Percentiles rank a stretch among this genome's conserved stretches.
Evolutionary conservation across 129 eudicot species (phyloP).

Genomic region (Scalesia atractyloides): DNA sequence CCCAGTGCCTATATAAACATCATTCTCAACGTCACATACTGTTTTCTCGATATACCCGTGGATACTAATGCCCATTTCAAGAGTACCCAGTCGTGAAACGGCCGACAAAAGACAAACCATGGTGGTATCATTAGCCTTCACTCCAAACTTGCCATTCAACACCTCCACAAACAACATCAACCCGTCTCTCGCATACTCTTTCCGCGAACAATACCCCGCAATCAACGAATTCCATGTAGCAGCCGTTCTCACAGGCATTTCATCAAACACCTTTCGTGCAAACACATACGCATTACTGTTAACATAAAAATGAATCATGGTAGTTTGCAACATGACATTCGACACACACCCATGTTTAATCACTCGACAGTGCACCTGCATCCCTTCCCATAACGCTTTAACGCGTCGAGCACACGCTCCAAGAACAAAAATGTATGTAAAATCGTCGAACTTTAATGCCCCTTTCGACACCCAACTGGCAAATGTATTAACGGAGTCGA

Average conservation of each 20-base stretch:
- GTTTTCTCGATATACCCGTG: slow-evolving; percentile 49
- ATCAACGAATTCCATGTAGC: slow-evolving; percentile 60
- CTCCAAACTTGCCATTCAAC: slow-evolving; percentile 30
- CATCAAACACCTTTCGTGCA: slow-evolving; percentile 56
- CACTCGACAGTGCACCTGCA: slow-evolving; percentile 40
- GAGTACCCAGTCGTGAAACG: slow-evolving; percentile 36
- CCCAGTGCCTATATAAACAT: slow-evolving; percentile 55
- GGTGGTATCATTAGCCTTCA: slow-evolving; percentile 39
- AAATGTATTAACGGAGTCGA: slow-evolving; percentile 39
- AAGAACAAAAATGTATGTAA: slow-evolving; percentile 47
- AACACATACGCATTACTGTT: slow-evolving; percentile 20
- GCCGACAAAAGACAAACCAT: slow-evolving; percentile 58
- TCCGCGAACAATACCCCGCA: slow-evolving; percentile 45
- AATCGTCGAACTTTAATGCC: slow-evolving; percentile 33
- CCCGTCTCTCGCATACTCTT: slow-evolving; percentile 27
- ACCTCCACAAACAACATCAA: slow-evolving; percentile 38
- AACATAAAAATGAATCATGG: slow-evolving; percentile 51
- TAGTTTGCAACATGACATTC: slow-evolving; percentile 44
- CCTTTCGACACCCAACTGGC: slow-evolving; percentile 36
- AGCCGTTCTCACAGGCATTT: slow-evolving; percentile 42
- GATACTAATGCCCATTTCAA: slow-evolving; percentile 40
- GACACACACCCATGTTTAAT: slow-evolving; percentile 41
- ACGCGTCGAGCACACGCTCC: slow-evolving; percentile 58
- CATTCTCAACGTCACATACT: slow-evolving; percentile 29
- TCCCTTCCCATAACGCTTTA: slow-evolving; percentile 41